These are phyloP conservation scores for Prunus campanulata DNA, from an alignment of 306 rosid genomes.

Conservation along the genomic window DNA sequence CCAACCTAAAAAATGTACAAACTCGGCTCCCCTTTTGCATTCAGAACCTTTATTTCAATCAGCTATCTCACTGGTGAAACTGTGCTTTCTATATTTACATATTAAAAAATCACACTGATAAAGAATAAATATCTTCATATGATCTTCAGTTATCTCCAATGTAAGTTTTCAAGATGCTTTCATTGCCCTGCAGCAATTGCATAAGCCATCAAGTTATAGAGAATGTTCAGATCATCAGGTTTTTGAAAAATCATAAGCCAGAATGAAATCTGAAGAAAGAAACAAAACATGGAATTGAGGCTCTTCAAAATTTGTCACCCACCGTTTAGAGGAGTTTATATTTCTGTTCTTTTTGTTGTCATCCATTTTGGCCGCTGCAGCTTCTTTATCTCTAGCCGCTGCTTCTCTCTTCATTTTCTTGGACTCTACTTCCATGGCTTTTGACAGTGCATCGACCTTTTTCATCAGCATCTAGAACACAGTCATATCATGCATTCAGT, in stretches of 20 bases:
- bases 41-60: conserved; percentile 41
- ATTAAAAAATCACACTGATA: conserved; percentile 28
- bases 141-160: conserved; percentile 31
- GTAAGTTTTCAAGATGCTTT: conserved; percentile 35
- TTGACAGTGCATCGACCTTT: conserved; percentile 79
- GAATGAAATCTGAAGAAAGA: background rate
- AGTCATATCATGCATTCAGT: conserved; percentile 21
- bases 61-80: conserved; percentile 14
- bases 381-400: conserved; percentile 77
- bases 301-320: conserved; percentile 11
- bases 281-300: background rate
- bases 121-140: conserved; percentile 16
- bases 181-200: conserved; percentile 53
- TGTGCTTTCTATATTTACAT: conserved; percentile 34
- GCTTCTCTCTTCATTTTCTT: conserved; percentile 90
- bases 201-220: conserved; percentile 9
- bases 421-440: conserved; percentile 77
- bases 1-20: conserved; percentile 27
- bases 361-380: conserved; percentile 49
- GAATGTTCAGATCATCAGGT: background rate
- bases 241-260: too few species aligned
- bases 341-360: conserved; percentile 46
- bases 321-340: conserved; percentile 57
- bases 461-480: conserved; percentile 61
- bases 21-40: conserved; percentile 11